These are phyloP conservation scores for Pythium aquatile DNA, from an alignment of 352 stramenopile genomes.

Conservation along the genomic window DNA sequence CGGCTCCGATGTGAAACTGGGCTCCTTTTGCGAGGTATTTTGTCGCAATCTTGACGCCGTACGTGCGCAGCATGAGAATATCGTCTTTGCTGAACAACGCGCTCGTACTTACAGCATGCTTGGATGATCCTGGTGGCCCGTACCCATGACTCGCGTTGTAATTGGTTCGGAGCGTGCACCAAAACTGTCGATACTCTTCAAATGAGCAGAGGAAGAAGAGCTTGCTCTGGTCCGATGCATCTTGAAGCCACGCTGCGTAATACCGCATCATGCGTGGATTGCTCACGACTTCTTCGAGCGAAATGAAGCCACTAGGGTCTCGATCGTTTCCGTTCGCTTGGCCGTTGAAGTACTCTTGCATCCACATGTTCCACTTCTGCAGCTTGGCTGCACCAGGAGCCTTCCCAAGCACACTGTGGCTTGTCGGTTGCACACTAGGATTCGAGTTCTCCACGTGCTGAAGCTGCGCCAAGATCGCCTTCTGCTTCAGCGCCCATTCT, in stretches of 20 bases:
- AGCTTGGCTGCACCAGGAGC: slow-evolving; percentile 59
- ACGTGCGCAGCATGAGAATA: slow-evolving; percentile 78
- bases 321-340: slow-evolving; percentile 22
- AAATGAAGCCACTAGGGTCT: slow-evolving; percentile 27
- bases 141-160: slow-evolving; percentile 22
- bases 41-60: slow-evolving; percentile 84
- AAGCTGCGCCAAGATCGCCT: slow-evolving; percentile 60
- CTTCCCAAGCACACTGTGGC: slow-evolving; percentile 23
- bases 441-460: slow-evolving; percentile 23
- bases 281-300: slow-evolving; percentile 40
- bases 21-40: slow-evolving; percentile 80
- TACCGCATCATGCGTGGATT: slow-evolving; percentile 52
- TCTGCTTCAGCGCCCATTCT: slow-evolving; percentile 76
- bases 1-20: slow-evolving; percentile 75
- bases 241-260: slow-evolving; percentile 39
- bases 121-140: slow-evolving; percentile 12
- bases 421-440: slow-evolving; percentile 7
- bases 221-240: slow-evolving; percentile 38
- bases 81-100: slow-evolving; percentile 78
- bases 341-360: slow-evolving; percentile 34
- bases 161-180: slow-evolving; percentile 32
- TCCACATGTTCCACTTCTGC: slow-evolving; percentile 63
- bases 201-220: slow-evolving; percentile 46
- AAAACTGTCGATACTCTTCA: slow-evolving; percentile 43
- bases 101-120: slow-evolving; percentile 24